Evolutionary conservation across 495 filamentous ascomycete genomes (phyloP), one percentile per base, ranked within the genome.

Genomic region (Penicillium verhagenii): DNA sequence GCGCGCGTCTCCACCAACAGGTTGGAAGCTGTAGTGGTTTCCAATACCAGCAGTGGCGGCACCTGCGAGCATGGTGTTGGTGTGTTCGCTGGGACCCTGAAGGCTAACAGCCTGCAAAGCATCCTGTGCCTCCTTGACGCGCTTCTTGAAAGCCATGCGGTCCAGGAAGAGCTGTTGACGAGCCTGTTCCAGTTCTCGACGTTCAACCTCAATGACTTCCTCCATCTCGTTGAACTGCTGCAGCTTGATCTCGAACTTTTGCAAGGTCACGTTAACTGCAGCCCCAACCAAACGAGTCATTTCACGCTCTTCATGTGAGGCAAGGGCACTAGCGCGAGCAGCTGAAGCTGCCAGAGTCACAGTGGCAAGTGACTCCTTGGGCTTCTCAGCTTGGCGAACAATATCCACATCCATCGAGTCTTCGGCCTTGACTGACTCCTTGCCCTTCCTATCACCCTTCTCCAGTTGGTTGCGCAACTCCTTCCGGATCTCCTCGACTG

Each of bases 191-290:
- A 98, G 79, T 68, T 98, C 95, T 35, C 92, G 83, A 47, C 92
- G 86, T 73, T 98, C 95, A 3, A 92, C 89, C 60, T 96, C 88
- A 47, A 97, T 78, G 50, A 96, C 86, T 45, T 86, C 77, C 65
- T 98, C 94, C 82, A 98, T 90, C 73, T 97, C 95, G 60, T 89
- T 87, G 78, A 98, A 98, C 66, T 97, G 96, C 61, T 88, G 83
- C 47, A 94, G 77, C 76, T 92, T 92, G 51, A 92, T 76, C 64
- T 92, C 87, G 65, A 91, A 81, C 69, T 92, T 92, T 63, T 90
- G 82, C 25, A 96, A 79, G 16, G 87, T 91, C 14, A 90, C 75
- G 67, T 96, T 96, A 50, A 96, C 88, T 0, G 91, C 78, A 2
- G 89, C 83, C 10, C 90, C 91, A 20, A 97, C 89, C 40, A 97